Evolutionary conservation across 768 basidiomycete species (phyloP).

Genomic region (Suillus sp.): DNA sequence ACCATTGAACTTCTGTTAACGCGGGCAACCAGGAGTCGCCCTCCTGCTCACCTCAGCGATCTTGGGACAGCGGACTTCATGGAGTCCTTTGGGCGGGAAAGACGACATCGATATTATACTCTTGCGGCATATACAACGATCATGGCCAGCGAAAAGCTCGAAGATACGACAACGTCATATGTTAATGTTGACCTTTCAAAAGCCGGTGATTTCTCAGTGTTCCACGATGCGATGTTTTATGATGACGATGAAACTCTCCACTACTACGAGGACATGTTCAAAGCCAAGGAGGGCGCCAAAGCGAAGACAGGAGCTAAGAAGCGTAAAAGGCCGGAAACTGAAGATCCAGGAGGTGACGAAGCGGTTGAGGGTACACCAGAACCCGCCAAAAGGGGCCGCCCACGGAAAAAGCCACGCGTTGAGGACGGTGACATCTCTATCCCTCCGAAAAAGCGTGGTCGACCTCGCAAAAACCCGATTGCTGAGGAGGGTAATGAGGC

Average conservation of each 20-base stretch:
- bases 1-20: slow-evolving; percentile 81
- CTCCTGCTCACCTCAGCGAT: slow-evolving; percentile 74
- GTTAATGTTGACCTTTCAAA: slow-evolving; percentile 47
- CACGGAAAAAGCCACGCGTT: slow-evolving; percentile 38
- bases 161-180: slow-evolving; percentile 47
- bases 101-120: slow-evolving; percentile 84
- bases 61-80: slow-evolving; percentile 68
- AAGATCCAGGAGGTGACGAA: slow-evolving; percentile 29
- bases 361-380: slow-evolving; percentile 23
- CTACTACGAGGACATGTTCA: slow-evolving; percentile 53
- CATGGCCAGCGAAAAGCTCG: slow-evolving; percentile 65
- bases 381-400: slow-evolving; percentile 51
- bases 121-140: slow-evolving; percentile 65
- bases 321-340: slow-evolving; percentile 27
- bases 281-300: slow-evolving; percentile 28
- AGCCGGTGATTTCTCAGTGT: slow-evolving; percentile 55
- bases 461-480: slow-evolving; percentile 32
- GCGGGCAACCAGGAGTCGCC: slow-evolving; percentile 61
- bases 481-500: slow-evolving; percentile 11
- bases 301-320: slow-evolving; percentile 24
- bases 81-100: slow-evolving; percentile 85
- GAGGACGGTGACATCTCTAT: slow-evolving; percentile 18
- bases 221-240: slow-evolving; percentile 59
- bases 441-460: slow-evolving; percentile 38
- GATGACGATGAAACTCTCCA: slow-evolving; percentile 42